Evolutionary conservation across 306 rosid genomes (phyloP).

Genomic region (Prunus davidiana): DNA sequence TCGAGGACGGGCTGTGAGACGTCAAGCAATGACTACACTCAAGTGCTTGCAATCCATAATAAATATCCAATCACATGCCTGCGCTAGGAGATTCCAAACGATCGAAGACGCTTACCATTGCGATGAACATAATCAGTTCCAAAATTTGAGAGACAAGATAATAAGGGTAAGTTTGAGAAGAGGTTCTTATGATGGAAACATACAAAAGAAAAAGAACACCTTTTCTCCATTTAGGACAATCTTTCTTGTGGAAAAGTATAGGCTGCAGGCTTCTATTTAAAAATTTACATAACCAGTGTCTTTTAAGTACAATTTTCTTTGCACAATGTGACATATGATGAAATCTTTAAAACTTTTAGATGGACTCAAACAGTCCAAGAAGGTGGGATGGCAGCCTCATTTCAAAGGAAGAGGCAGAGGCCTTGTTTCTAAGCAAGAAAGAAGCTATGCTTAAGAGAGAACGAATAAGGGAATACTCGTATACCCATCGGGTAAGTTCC

Average conservation of each 20-base stretch:
- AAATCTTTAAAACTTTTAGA: slow-evolving; percentile 38
- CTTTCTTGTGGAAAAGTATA: not conserved
- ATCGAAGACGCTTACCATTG: slow-evolving; percentile 37
- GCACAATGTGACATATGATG: not conserved
- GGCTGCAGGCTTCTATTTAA: not conserved
- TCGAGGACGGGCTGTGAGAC: slow-evolving; percentile 86
- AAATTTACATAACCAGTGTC: not conserved
- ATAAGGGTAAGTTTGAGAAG: slow-evolving; percentile 41
- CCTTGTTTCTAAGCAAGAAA: slow-evolving; percentile 54
- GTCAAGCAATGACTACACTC: slow-evolving; percentile 80
- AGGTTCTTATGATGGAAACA: not conserved
- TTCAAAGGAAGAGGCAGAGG: slow-evolving; percentile 65
- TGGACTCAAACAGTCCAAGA: slow-evolving; percentile 61
- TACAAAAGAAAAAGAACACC: too few relatives aligned
- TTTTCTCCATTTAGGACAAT: not conserved
- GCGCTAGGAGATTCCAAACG: slow-evolving; percentile 61
- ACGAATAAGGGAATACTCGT: slow-evolving; percentile 61
- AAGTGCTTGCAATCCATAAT: slow-evolving; percentile 87
- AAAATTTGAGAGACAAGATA: slow-evolving; percentile 52
- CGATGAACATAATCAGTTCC: slow-evolving; percentile 39
- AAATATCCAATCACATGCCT: slow-evolving; percentile 66
- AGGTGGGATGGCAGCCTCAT: slow-evolving; percentile 72
- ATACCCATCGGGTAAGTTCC: slow-evolving; percentile 62
- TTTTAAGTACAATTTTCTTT: not conserved
- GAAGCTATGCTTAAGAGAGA: slow-evolving; percentile 67